A percentile compares a stretch with the other conserved stretches of the same genome.
These are phyloP conservation scores for Stephanocyclus meneghinianus DNA, from an alignment of 352 stramenopile species.

Conservation along the genomic window DNA sequence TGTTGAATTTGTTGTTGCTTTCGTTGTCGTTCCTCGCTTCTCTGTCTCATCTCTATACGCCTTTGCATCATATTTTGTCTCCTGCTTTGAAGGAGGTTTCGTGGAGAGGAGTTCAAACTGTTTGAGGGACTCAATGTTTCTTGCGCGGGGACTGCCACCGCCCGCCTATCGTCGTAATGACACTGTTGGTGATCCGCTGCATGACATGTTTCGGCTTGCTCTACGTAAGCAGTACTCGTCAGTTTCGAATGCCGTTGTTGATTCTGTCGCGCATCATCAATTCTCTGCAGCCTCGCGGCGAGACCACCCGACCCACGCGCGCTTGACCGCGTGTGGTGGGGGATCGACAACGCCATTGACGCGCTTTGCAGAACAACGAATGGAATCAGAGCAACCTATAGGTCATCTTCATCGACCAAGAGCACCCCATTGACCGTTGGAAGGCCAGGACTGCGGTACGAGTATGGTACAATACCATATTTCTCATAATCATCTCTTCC, in stretches of 20 bases:
- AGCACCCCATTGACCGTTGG: too few species aligned
- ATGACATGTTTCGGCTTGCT: not conserved
- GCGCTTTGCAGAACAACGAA: not conserved
- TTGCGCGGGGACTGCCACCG: not conserved
- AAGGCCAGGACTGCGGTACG: too few species aligned
- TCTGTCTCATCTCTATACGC: conserved; percentile 41
- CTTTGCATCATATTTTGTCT: conserved; percentile 52
- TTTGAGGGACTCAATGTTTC: not conserved
- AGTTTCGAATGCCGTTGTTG: not conserved
- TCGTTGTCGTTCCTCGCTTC: conserved; percentile 33
- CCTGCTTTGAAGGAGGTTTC: conserved; percentile 4
- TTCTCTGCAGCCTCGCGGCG: conserved; percentile 1
- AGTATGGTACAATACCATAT: too few species aligned
- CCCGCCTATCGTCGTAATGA: not conserved
- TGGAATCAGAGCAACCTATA: too few species aligned
- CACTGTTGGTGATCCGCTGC: not conserved
- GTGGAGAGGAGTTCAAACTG: not conserved
- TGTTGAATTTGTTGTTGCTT: conserved; percentile 24
- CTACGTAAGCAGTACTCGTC: not conserved
- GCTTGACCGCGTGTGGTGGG: not conserved
- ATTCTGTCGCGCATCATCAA: conserved; percentile 3
- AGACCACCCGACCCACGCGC: not conserved
- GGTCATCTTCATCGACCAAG: too few species aligned
- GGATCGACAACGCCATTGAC: not conserved
- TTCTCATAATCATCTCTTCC: too few species aligned